Evolutionary conservation across 2,329 filamentous ascomycete genomes (phyloP).

Genomic region (Whalleya microplaca): DNA sequence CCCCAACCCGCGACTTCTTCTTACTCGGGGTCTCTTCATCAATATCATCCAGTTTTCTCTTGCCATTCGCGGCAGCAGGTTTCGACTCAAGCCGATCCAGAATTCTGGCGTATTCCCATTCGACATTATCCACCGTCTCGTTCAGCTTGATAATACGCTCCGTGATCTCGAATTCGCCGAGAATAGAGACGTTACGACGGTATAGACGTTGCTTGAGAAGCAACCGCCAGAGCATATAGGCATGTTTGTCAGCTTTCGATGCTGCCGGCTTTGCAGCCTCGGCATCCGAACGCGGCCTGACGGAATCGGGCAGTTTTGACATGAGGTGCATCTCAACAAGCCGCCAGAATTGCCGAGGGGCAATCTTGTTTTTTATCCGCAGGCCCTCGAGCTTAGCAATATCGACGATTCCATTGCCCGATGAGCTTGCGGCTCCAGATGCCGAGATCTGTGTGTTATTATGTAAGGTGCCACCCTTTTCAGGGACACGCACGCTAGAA

Average conservation of each 20-base stretch:
- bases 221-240: conserved; percentile 73
- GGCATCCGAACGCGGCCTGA: conserved; percentile 54
- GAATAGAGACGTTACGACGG: conserved; percentile 71
- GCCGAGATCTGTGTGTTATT: conserved; percentile 36
- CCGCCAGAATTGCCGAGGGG: conserved; percentile 74
- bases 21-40: conserved; percentile 32
- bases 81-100: conserved; percentile 45
- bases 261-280: conserved; percentile 39
- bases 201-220: conserved; percentile 79
- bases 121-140: conserved; percentile 68
- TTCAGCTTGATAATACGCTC: conserved; percentile 76
- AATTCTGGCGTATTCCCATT: conserved; percentile 73
- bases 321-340: conserved; percentile 77
- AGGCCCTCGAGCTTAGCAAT: conserved; percentile 57
- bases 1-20: conserved; percentile 53
- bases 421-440: conserved; percentile 6
- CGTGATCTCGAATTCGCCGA: conserved; percentile 68
- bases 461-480: conserved; percentile 44
- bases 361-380: conserved; percentile 70
- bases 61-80: conserved; percentile 39
- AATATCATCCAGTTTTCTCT: conserved; percentile 49
- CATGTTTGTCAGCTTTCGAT: conserved; percentile 59
- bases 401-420: conserved; percentile 59
- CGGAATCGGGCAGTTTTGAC: conserved; percentile 58
- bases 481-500: conserved; percentile 52